Evolutionary conservation across 2,329 filamentous ascomycete species (phyloP), one percentile per base, ranked within the genome.

Genomic region (Penicillium sp.): DNA sequence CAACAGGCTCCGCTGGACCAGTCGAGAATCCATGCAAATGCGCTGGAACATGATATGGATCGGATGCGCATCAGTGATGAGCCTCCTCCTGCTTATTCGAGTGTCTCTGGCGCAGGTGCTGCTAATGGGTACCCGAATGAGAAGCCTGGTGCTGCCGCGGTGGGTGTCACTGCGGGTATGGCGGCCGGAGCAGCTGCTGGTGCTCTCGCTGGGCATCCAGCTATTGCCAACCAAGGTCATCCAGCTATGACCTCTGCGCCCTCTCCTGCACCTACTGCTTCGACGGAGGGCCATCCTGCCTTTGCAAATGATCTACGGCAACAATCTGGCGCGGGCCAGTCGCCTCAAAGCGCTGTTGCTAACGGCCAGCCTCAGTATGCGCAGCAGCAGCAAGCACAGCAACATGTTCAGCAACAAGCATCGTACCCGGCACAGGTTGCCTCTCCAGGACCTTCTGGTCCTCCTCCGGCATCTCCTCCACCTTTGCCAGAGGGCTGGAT

Each of bases 401-500:
- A 45, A 19, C 53, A 22, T n/a, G 2, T 15, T 17, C 53, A 56
- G 26, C 54, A 28, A 22, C 54, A 35, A n/a, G 15, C 42, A 15
- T 30, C 70, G 9, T 63, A 68, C 19, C 54, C 54, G 54, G 62
- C 67, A 53, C 72, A 70, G 35, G 64, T 73, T 22, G 66, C 66
- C 64, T 71, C 79, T 40, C 75, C 80, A 30, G 73, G 76, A 8
- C 75, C 81, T 47, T 66, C 79, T 65, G 71, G 81, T 68, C 51
- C 86, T 26, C 86, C 89, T 0, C 92, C 92, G 33, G 87, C 90
- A 28, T 96, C 93, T 17, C 95, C 95, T 35, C 95, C 95, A 24
- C 95, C 94, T 2, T 84, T 99, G 17, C 95, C 95, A 6, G 95
- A 99, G 80, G 95, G 95, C 37, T 99, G 95, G 95, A 98, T 99